These are phyloP conservation scores for Trichomonas gallinae DNA, from an alignment of 208 protist species.

Conservation along the genomic window DNA sequence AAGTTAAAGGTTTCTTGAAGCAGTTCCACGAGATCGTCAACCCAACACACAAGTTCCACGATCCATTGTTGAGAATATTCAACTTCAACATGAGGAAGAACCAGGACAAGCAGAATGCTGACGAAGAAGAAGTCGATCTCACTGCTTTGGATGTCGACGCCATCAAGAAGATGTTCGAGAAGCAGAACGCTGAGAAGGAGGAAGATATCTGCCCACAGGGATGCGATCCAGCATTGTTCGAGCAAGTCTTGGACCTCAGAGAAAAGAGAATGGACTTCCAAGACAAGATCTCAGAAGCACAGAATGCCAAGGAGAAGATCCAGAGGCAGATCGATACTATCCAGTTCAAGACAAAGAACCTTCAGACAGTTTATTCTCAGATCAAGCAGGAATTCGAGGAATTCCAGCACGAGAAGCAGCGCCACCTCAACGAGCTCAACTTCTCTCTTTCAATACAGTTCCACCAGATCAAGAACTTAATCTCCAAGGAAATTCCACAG, in stretches of 20 bases:
- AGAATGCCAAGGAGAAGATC: conserved; percentile 51
- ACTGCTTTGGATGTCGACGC: conserved; percentile 27
- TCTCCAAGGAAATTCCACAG: background rate
- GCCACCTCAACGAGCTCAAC: conserved; percentile 75
- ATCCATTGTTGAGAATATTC: conserved; percentile 35
- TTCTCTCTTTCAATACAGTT: conserved; percentile 55
- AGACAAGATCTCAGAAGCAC: conserved; percentile 58
- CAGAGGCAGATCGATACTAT: conserved; percentile 56
- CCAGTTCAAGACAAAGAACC: conserved; percentile 45
- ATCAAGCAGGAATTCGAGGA: conserved; percentile 57
- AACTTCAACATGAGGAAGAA: conserved; percentile 54
- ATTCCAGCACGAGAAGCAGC: conserved; percentile 72
- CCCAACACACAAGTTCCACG: conserved; percentile 7
- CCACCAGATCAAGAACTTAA: conserved; percentile 29
- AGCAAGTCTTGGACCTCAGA: conserved; percentile 61
- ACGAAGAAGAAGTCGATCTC: conserved; percentile 37
- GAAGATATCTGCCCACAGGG: conserved; percentile 54
- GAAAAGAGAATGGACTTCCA: conserved; percentile 66
- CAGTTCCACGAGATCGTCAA: conserved; percentile 29
- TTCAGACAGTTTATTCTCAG: conserved; percentile 45
- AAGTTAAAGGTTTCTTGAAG: conserved; percentile 52
- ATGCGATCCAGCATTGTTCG: conserved; percentile 62
- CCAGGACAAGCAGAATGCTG: conserved; percentile 60
- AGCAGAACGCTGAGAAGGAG: conserved; percentile 34
- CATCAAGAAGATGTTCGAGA: conserved; percentile 31